Evolutionary conservation across 768 basidiomycete genomes (phyloP), one percentile per base, ranked within the genome.

Genomic region (Russula abietina): DNA sequence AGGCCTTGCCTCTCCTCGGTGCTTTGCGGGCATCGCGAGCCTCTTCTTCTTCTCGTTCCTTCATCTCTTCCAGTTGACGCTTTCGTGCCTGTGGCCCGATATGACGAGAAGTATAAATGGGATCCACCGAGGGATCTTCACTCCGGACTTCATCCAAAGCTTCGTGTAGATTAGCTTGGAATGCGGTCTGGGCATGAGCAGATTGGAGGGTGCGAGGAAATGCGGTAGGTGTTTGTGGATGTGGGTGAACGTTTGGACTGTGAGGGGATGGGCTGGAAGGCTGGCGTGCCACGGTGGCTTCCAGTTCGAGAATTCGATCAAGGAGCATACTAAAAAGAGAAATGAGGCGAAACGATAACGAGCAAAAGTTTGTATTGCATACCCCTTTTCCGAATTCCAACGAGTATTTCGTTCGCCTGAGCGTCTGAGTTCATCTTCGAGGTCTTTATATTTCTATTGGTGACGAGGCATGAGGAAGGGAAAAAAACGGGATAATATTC

Each of bases 381-480:
- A 88, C 88, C 80, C 79, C 77, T 81, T 74, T 70, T 90, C 87
- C 68, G 83, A 78, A 48, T 80, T 77, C 72, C 85, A 81, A 66
- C 79, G 80, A 57, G 80, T 76, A 68, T 86, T 86, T 33, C 84
- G 81, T 74, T 87, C 84, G 53, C 82, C 83, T 26, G 86, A 85
- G 32, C 78, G 77, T 59, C 79, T 80, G 32, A 84, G 77, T 66
- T 87, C 86, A 33, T 78, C 74, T 62, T 77, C 77, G 3, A 79
- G 75, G 68, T 85, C 85, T 74, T 86, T 83, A 72, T 80, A 78
- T 78, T 82, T 80, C 83, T 87, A 55, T 53, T 52, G 73, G 43
- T 43, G 19, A 57, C 51, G 22, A 24, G 11, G 43, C 9, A 28
- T 52, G 28, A 48, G 55, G 39, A 60, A 36, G 28, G 50, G 19